Conservation (phyloP, 2,329 filamentous ascomycete species). For the Cercospora zeina region DNA sequence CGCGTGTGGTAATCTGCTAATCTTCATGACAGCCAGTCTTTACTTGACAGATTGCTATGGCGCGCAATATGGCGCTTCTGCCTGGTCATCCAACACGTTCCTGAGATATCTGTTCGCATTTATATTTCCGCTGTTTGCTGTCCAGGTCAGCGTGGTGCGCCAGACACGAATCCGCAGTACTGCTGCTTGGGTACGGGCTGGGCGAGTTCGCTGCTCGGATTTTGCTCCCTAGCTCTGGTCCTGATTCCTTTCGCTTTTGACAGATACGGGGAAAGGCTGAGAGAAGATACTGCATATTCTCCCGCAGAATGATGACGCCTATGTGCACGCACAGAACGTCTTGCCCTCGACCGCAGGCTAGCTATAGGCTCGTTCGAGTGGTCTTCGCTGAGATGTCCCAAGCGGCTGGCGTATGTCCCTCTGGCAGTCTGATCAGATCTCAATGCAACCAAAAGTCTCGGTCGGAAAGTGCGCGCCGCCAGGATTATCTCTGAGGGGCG, state of each 20-base stretch:
- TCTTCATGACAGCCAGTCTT: slow-evolving; percentile 34
- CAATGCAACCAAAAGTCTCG: no score
- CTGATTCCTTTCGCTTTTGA: slow-evolving; percentile 36
- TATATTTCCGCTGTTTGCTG: slow-evolving; percentile 45
- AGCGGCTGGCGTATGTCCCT: no score
- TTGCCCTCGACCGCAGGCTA: no score
- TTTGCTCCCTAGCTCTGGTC: slow-evolving; percentile 35
- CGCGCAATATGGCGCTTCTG: slow-evolving; percentile 34
- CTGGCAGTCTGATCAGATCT: no score
- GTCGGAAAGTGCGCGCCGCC: no score
- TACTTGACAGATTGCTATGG: slow-evolving; percentile 29
- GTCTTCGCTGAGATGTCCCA: no score
- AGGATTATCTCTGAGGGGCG: no score
- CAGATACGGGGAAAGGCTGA: slow-evolving; percentile 16
- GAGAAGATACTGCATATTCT: slow-evolving; percentile 11
- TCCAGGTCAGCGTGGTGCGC: background rate
- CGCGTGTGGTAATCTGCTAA: slow-evolving; percentile 40
- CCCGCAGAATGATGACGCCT: background rate
- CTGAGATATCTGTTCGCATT: slow-evolving; percentile 39
- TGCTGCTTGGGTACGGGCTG: slow-evolving; percentile 41
- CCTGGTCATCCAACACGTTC: slow-evolving; percentile 34
- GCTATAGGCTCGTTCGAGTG: no score
- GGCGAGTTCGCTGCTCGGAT: slow-evolving; percentile 45
- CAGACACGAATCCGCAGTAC: background rate
- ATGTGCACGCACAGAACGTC: background rate